phyloP scores from a whole-genome alignment of 2,329 filamentous ascomycete genomes.

The Trichoderma simmonsii region DNA sequence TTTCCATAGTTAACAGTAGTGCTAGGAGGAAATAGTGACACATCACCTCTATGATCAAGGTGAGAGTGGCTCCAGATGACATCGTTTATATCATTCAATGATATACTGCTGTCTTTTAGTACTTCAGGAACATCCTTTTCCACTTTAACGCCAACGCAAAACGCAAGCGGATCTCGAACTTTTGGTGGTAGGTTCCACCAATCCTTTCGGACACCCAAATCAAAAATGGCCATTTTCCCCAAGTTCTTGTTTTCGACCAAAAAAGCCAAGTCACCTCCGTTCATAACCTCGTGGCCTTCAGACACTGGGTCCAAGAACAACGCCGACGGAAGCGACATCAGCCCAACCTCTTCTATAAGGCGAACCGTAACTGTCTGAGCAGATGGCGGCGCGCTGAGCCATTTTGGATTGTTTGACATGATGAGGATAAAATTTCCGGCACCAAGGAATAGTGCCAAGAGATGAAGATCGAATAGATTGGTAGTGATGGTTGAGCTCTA shows the following conservation, averaged over 20 bases:
- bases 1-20: slow-evolving; percentile 27
- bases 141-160: background rate
- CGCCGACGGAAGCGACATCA: background rate
- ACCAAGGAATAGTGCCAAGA: background rate
- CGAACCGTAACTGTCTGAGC: background rate
- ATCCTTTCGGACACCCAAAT: slow-evolving; percentile 1
- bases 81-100: slow-evolving; percentile 21
- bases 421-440: background rate
- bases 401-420: background rate
- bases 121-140: background rate
- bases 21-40: slow-evolving; percentile 24
- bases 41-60: slow-evolving; percentile 30
- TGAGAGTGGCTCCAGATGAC: slow-evolving; percentile 32
- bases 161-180: slow-evolving; percentile 2
- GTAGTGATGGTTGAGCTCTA: background rate
- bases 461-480: background rate
- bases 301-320: background rate
- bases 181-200: slow-evolving; percentile 6
- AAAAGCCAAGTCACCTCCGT: background rate
- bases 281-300: background rate
- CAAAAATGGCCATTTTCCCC: background rate
- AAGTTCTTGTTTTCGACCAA: slow-evolving; percentile 1
- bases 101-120: background rate
- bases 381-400: background rate
- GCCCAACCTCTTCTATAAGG: background rate